Conservation (phyloP, 257 asterid genomes). For the Solanum okadae region DNA sequence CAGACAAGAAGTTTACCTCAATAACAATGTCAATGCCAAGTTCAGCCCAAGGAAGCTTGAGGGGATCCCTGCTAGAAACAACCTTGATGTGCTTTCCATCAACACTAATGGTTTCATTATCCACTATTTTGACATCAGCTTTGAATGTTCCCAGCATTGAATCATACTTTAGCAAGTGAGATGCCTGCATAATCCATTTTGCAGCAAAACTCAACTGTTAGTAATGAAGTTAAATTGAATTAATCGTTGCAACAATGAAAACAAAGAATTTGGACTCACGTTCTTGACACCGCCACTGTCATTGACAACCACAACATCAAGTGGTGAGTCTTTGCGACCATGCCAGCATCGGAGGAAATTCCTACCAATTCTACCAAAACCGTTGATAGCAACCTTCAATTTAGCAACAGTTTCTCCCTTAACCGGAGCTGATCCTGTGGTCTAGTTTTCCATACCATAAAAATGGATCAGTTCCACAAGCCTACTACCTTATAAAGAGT, state of each 20-base stretch:
- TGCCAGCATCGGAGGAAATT: slow-evolving; percentile 99
- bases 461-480: background rate
- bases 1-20: slow-evolving; percentile 33
- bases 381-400: slow-evolving; percentile 83
- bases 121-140: slow-evolving; percentile 73
- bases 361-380: slow-evolving; percentile 90
- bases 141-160: slow-evolving; percentile 91
- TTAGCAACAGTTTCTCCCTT: slow-evolving; percentile 80
- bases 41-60: slow-evolving; percentile 92
- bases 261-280: slow-evolving; percentile 23
- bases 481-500: background rate
- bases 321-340: slow-evolving; percentile 85
- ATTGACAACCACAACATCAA: slow-evolving; percentile 71
- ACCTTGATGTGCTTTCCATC: slow-evolving; percentile 80
- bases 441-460: slow-evolving; percentile 20
- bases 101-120: slow-evolving; percentile 74
- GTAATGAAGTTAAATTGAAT: background rate
- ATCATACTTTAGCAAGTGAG: slow-evolving; percentile 87
- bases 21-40: slow-evolving; percentile 87
- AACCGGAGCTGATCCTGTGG: slow-evolving; percentile 43
- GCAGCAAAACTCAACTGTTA: background rate
- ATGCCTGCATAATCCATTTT: slow-evolving; percentile 39
- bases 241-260: background rate
- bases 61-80: slow-evolving; percentile 83
- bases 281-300: slow-evolving; percentile 96